These are phyloP conservation scores for Casuarina cunninghamiana DNA, from an alignment of 306 rosid species.

Conservation along the genomic window DNA sequence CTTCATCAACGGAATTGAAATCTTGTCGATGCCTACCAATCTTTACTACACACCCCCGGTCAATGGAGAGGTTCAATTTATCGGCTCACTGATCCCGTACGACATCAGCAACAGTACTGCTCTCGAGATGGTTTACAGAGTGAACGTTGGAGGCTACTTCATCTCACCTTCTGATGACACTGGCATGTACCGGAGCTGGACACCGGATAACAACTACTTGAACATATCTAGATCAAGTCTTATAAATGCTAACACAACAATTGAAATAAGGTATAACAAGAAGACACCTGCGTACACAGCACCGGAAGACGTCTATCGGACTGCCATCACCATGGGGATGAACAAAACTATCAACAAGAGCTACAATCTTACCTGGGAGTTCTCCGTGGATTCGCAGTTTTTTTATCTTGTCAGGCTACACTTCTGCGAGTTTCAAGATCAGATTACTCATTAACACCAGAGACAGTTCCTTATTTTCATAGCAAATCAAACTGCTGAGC, in stretches of 20 bases:
- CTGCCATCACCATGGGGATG: not conserved
- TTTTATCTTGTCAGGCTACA: slow-evolving; percentile 49
- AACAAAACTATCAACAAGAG: slow-evolving; percentile 5
- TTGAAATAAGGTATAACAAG: slow-evolving; percentile 12
- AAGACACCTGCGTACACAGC: slow-evolving; percentile 32
- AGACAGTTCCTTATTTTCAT: slow-evolving; percentile 31
- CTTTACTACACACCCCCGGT: too few species aligned
- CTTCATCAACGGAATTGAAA: too few species aligned
- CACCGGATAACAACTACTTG: not conserved
- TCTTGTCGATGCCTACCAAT: too few species aligned
- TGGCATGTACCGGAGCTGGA: slow-evolving; percentile 36
- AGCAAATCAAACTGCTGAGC: slow-evolving; percentile 34
- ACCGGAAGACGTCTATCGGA: slow-evolving; percentile 30
- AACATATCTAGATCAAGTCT: too few species aligned
- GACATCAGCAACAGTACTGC: too few species aligned
- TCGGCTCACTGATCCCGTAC: too few species aligned
- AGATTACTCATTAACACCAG: not conserved
- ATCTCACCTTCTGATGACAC: slow-evolving; percentile 34
- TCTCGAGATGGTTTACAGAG: too few species aligned
- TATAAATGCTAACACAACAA: not conserved
- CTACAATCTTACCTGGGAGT: slow-evolving; percentile 39
- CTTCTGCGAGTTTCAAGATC: slow-evolving; percentile 21
- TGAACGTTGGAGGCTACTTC: too few species aligned
- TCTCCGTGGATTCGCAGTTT: slow-evolving; percentile 44
- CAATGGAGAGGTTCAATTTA: too few species aligned